Percentiles rank a stretch among this genome's conserved stretches.
phyloP scores from a whole-genome alignment of 2,329 filamentous ascomycete species.

The Stagonosporopsis chrysanthemi region DNA sequence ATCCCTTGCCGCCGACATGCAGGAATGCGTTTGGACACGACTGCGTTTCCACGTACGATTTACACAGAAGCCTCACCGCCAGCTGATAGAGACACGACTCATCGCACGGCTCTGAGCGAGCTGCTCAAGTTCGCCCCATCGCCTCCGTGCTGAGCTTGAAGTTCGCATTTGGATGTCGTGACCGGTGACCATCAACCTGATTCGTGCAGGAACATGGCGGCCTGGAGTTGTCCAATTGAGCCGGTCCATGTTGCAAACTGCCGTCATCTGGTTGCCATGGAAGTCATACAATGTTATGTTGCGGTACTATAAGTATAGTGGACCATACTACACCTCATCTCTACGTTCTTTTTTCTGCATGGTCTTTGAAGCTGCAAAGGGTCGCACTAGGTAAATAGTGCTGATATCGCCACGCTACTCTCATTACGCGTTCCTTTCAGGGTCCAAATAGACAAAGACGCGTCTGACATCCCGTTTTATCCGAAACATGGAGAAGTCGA shows the following conservation, averaged over 20 bases:
- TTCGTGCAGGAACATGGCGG: neutral
- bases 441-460: constrained; percentile 11
- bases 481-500: neutral
- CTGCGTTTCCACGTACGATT: neutral
- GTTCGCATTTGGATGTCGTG: neutral
- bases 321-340: neutral
- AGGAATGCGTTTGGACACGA: constrained; percentile 11
- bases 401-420: neutral
- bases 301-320: neutral
- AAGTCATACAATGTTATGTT: neutral
- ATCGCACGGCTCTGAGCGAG: neutral
- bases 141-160: neutral
- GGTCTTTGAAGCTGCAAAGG: too few relatives aligned
- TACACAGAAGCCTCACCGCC: neutral
- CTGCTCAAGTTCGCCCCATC: neutral
- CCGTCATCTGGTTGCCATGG: too few relatives aligned
- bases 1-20: constrained; percentile 12
- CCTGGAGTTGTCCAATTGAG: neutral
- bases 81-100: neutral
- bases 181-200: neutral
- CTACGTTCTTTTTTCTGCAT: neutral
- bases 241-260: neutral
- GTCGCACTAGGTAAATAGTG: too few relatives aligned
- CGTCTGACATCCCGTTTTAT: neutral
- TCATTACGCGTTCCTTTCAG: constrained; percentile 5